These are phyloP conservation scores for Nymphaea thermarum DNA, from an alignment of 164 flowering plant species.

Conservation along the genomic window DNA sequence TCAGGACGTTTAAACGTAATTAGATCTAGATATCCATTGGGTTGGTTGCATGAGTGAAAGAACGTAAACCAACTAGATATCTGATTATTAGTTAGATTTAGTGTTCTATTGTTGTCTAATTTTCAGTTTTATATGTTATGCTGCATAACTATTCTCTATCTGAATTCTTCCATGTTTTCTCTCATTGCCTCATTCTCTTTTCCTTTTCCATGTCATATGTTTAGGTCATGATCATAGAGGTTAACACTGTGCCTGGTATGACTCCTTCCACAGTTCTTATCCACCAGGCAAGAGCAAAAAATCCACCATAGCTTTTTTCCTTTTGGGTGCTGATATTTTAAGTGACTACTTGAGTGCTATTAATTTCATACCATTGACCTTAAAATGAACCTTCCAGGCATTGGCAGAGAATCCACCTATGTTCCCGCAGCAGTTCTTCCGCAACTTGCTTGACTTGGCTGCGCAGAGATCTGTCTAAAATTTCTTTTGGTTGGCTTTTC, in stretches of 20 bases:
- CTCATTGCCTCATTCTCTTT: neutral
- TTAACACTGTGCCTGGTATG: conserved; percentile 94
- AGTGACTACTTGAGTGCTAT: neutral
- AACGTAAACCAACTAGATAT: no score
- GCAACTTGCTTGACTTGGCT: conserved; percentile 62
- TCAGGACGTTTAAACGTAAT: no score
- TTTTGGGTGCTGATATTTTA: neutral
- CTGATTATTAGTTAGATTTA: no score
- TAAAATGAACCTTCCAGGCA: conserved; percentile 38
- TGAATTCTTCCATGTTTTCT: no score
- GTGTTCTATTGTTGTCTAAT: no score
- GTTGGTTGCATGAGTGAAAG: no score
- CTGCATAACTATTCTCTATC: no score
- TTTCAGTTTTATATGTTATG: no score
- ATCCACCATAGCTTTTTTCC: neutral
- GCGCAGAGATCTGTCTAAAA: conserved; percentile 27
- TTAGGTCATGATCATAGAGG: conserved; percentile 81
- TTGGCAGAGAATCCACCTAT: conserved; percentile 72
- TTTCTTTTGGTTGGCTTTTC: neutral
- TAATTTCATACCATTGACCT: neutral
- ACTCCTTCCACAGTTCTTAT: conserved; percentile 91
- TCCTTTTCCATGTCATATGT: neutral
- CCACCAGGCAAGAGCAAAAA: conserved; percentile 65
- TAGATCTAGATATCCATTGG: no score
- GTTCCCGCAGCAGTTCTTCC: conserved; percentile 77